These are phyloP conservation scores for Cystobasidiopsis lactophilus DNA, from an alignment of 768 basidiomycete species.

Conservation along the genomic window DNA sequence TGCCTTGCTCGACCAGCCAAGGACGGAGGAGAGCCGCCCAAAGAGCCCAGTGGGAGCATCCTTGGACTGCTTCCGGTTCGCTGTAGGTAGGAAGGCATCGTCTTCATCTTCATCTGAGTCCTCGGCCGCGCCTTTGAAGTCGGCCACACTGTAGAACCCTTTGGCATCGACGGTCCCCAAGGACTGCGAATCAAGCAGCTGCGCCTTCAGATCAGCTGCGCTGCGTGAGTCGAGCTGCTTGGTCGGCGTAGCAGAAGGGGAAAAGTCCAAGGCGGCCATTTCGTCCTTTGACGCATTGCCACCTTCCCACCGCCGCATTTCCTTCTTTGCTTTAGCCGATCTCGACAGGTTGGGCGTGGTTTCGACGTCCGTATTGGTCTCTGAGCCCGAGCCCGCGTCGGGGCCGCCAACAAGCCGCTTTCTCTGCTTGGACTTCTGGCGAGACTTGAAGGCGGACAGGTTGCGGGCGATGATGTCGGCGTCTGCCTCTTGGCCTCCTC, in stretches of 20 bases:
- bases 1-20: conserved; percentile 37
- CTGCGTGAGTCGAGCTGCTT: conserved; percentile 4
- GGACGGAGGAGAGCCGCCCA: conserved; percentile 12
- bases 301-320: conserved; percentile 81
- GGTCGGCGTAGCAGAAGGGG: conserved; percentile 31
- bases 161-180: conserved; percentile 54
- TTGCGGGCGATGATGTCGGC: conserved; percentile 83
- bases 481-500: conserved; percentile 26
- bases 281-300: conserved; percentile 56
- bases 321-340: conserved; percentile 43
- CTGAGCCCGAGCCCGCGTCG: conserved; percentile 27
- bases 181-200: conserved; percentile 29
- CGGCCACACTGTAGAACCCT: conserved; percentile 46
- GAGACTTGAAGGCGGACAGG: conserved; percentile 67
- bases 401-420: conserved; percentile 1
- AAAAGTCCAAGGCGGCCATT: conserved; percentile 85
- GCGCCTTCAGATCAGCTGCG: not conserved
- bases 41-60: conserved; percentile 8
- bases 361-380: not conserved
- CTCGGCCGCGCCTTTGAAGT: conserved; percentile 47
- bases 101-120: conserved; percentile 31
- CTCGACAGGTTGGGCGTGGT: conserved; percentile 28
- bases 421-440: conserved; percentile 30
- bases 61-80: not conserved
- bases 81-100: conserved; percentile 15